Evolutionary conservation across 2,329 filamentous ascomycete species (phyloP), one percentile per base, ranked within the genome.

Genomic region (Fusarium tanahbumbuense): DNA sequence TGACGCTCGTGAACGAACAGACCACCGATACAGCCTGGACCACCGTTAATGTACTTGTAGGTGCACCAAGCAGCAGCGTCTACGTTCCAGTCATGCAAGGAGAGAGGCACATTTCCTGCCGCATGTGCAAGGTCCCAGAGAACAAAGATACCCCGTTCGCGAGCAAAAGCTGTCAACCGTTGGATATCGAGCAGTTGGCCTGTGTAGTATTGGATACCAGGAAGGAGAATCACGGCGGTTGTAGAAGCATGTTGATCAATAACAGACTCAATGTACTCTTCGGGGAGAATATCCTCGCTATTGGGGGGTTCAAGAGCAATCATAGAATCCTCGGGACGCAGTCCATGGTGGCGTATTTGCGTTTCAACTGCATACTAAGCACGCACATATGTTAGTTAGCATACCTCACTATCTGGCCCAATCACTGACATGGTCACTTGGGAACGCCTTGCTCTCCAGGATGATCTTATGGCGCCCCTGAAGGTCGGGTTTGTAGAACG

Each of bases 41-140:
- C 93, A 47, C 89, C 88, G 76, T 95, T 96, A 74, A 96, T 85
- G 80, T 97, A 97, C 81, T 97, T 97, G 83, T 96, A 97, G 49
- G 88, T 93, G 78, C 93, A 97, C 93, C 93, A 97, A 28, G 87
- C 91, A 16, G 93, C 93, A 74, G 95, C 95, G 78, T 97, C 93
- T 47, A 95, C 92, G 68, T 91, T 85, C 93, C 93, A 96, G 69
- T 93, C 91, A 78, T 96, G 93, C 30, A 97, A 83, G 44, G 84
- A 80, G 25, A 97, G 79, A 15, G 90, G 88, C 3, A 94, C 91
- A 74, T 97, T 97, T 30, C 93, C 93, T 27, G 86, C 91, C 1
- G 92, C 92, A 78, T 96, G 93, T 2, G 93, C 93, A 44, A 94
- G 88, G 77, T 96, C 93, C 93, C 93, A 96, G 42, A 93, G 92